phyloP scores from a whole-genome alignment of 2,329 filamentous ascomycete species.

The Phyllosticta citribraziliensis region DNA sequence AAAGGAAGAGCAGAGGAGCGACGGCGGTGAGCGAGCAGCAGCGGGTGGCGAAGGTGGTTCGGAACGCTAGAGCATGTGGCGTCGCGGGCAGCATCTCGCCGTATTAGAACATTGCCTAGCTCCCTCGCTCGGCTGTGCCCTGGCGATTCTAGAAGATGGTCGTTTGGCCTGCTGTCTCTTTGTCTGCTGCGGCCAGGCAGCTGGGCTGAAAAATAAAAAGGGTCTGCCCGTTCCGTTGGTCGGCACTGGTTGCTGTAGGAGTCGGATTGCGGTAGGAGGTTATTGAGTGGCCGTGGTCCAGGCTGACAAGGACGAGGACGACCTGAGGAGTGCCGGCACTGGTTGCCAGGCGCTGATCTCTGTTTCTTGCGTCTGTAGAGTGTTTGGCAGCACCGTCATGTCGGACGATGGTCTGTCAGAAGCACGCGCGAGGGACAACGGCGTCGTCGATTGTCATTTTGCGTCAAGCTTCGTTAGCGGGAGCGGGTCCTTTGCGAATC shows the following conservation, averaged over 20 bases:
- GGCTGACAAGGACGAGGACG: neutral
- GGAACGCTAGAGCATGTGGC: neutral
- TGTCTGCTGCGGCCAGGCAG: neutral
- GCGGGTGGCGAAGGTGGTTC: neutral
- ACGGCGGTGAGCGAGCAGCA: neutral
- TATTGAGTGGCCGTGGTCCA: neutral
- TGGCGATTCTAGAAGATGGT: neutral
- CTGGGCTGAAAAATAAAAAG: neutral
- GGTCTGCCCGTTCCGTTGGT: neutral
- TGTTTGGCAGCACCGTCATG: neutral
- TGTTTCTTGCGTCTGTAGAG: neutral
- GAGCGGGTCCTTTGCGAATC: neutral
- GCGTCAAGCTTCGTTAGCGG: neutral
- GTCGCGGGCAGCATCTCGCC: neutral
- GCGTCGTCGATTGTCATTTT: neutral
- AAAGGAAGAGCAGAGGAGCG: neutral
- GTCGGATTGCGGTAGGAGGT: neutral
- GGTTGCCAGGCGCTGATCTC: neutral
- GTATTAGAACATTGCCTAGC: neutral
- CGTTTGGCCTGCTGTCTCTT: too few species aligned
- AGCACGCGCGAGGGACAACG: neutral
- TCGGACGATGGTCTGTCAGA: neutral
- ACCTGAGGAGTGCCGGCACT: neutral
- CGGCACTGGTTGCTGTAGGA: neutral
- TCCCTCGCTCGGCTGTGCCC: neutral